Evolutionary conservation across 139 green algal genomes (phyloP), one percentile per base, ranked within the genome.

Genomic region (Chlamydomonas sphaeroides): DNA sequence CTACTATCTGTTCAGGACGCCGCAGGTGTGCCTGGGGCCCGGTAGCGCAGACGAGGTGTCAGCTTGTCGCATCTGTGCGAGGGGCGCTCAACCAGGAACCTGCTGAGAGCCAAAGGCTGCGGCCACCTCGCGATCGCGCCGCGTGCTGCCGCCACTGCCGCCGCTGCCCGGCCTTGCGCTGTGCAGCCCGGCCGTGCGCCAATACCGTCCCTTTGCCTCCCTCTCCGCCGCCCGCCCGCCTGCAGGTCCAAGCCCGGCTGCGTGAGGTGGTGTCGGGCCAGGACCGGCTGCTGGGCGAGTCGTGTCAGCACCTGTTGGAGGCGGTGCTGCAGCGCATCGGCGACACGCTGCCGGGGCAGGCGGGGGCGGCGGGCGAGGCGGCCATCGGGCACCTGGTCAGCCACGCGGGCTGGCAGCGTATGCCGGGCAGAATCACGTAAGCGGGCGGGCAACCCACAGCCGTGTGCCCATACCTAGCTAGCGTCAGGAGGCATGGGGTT

Each of bases 171-270:
- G 20, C 56, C 25, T 26, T 32, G 4, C 56, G 25, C 0, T 10
- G 25, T 5, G 25, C 20, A 33, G 25, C 56, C 26, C 53, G 28
- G 15, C 53, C 5, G 18, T 26, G 14, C 53, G 5, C 62, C 62
- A 28, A 23, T 21, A 35, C 15, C 4, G 49, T 4, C 36, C 8
- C n/a, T 18, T 32, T 6, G 0, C 25, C 38, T 23, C 38, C 36
- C 38, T 23, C 38, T 23, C 8, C 25, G 0, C 14, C 6, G 25
- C 65, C 38, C 65, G 11, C 42, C 14, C 6, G 25, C 65, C 38
- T 56, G 11, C 42, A 82, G 75, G 75, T 82, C 23, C 75, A 82
- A 42, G 75, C 63, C 23, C 75, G 41, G 61, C 62, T 82, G 28
- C 61, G 41, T 1, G 62, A 63, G 63, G 62, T 82, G n/a, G 36